Percentiles rank a stretch among this genome's conserved stretches.
Evolutionary conservation across 352 stramenopile species (phyloP).

Genomic region (Peronospora farinosa): DNA sequence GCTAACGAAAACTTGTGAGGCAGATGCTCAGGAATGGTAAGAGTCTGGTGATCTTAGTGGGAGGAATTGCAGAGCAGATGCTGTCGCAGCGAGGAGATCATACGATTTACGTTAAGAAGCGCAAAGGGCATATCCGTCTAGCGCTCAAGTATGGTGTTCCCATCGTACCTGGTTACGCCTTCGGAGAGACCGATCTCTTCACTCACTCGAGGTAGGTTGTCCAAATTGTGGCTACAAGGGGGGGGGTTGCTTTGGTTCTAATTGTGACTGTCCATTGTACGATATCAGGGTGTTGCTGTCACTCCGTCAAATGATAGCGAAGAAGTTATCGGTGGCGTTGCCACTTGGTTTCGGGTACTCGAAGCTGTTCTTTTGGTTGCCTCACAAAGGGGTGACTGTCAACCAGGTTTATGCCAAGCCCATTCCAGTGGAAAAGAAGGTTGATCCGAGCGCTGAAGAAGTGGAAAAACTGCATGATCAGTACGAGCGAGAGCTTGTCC

Average conservation of each 20-base stretch:
- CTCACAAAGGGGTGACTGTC: slow-evolving; percentile 49
- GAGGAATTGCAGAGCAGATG: slow-evolving; percentile 82
- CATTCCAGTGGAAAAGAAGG: slow-evolving; percentile 55
- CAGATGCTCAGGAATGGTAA: slow-evolving; percentile 58
- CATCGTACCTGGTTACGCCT: slow-evolving; percentile 73
- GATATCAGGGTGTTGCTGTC: slow-evolving; percentile 42
- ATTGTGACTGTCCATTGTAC: slow-evolving; percentile 1
- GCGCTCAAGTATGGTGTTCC: slow-evolving; percentile 68
- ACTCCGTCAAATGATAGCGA: slow-evolving; percentile 66
- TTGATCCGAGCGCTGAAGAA: slow-evolving; percentile 49
- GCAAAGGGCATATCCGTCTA: slow-evolving; percentile 78
- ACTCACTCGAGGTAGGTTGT: slow-evolving; percentile 55
- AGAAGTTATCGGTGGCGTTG: slow-evolving; percentile 59
- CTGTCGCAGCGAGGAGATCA: slow-evolving; percentile 63
- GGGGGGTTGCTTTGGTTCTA: too few relatives aligned
- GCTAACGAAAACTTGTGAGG: not conserved
- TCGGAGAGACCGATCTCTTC: slow-evolving; percentile 81
- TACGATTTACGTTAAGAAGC: slow-evolving; percentile 70
- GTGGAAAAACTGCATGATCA: slow-evolving; percentile 59
- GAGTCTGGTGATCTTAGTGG: slow-evolving; percentile 75
- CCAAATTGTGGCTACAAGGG: not conserved
- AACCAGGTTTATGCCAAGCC: slow-evolving; percentile 74
- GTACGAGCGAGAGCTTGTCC: slow-evolving; percentile 65
- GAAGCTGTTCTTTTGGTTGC: slow-evolving; percentile 49
- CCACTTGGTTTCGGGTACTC: slow-evolving; percentile 53